These are phyloP conservation scores for Kalmusia sp. DNA, from an alignment of 2,329 filamentous ascomycete species.

Conservation along the genomic window DNA sequence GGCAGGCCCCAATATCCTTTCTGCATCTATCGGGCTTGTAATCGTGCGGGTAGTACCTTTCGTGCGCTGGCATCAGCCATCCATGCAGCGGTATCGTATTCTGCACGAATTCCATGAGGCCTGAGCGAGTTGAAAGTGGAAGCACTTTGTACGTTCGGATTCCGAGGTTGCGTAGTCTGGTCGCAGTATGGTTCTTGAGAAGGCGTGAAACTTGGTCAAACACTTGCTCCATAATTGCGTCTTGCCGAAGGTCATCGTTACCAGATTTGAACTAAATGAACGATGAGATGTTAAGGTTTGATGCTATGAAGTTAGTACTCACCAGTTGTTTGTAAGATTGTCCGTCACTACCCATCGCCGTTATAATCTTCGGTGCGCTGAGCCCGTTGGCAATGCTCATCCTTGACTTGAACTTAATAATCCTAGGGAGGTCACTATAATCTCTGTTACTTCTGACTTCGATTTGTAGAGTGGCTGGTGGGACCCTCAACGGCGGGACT, in stretches of 20 bases:
- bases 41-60: slow-evolving; percentile 84
- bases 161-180: slow-evolving; percentile 84
- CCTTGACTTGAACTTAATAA: slow-evolving; percentile 72
- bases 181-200: slow-evolving; percentile 82
- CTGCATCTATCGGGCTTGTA: slow-evolving; percentile 78
- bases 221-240: slow-evolving; percentile 99
- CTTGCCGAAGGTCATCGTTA: slow-evolving; percentile 94
- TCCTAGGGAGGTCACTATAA: slow-evolving; percentile 78
- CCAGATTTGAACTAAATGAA: slow-evolving; percentile 82
- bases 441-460: slow-evolving; percentile 74
- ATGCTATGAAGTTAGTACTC: slow-evolving; percentile 29
- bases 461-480: slow-evolving; percentile 88
- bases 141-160: slow-evolving; percentile 98
- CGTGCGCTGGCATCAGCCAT: slow-evolving; percentile 89
- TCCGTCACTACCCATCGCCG: slow-evolving; percentile 79
- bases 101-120: slow-evolving; percentile 95
- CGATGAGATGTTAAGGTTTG: neutral
- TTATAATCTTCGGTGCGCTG: slow-evolving; percentile 92
- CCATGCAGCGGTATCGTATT: slow-evolving; percentile 93
- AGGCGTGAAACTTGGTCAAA: slow-evolving; percentile 95
- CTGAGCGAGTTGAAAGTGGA: slow-evolving; percentile 81
- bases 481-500: slow-evolving; percentile 72
- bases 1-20: slow-evolving; percentile 77
- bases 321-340: slow-evolving; percentile 83
- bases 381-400: slow-evolving; percentile 90